Percentiles rank a stretch among this genome's conserved stretches.
phyloP scores from a whole-genome alignment of 2,329 filamentous ascomycete species.

The Verticillium nonalfalfae region DNA sequence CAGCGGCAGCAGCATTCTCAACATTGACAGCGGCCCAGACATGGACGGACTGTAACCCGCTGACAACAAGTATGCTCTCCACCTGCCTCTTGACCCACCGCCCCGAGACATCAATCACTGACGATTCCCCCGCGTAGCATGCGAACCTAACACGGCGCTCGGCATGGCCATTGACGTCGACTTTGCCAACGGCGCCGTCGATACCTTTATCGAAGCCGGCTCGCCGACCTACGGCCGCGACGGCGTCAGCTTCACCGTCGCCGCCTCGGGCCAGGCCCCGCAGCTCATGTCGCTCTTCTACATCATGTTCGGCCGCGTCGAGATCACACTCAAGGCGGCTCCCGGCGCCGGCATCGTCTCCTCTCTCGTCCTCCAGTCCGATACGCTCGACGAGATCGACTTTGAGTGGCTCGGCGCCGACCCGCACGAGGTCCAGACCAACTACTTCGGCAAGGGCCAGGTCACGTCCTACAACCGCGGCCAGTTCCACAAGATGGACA shows the following conservation, averaged over 20 bases:
- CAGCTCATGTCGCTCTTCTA: slow-evolving; percentile 89
- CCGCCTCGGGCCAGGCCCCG: slow-evolving; percentile 73
- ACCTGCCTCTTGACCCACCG: not conserved
- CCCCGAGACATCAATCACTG: not conserved
- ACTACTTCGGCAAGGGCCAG: slow-evolving; percentile 94
- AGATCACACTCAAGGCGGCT: slow-evolving; percentile 78
- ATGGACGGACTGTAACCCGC: slow-evolving; percentile 32
- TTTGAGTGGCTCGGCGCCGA: slow-evolving; percentile 90
- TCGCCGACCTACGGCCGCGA: slow-evolving; percentile 66
- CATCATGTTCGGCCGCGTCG: slow-evolving; percentile 97
- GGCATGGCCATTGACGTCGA: slow-evolving; percentile 79
- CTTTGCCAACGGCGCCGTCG: slow-evolving; percentile 71
- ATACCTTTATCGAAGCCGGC: slow-evolving; percentile 69
- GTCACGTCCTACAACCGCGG: slow-evolving; percentile 83
- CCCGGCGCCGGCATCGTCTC: slow-evolving; percentile 90
- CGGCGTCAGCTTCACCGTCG: slow-evolving; percentile 77
- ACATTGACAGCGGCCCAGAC: slow-evolving; percentile 27
- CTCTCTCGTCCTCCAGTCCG: slow-evolving; percentile 84
- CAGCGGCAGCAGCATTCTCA: slow-evolving; percentile 16
- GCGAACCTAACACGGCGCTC: slow-evolving; percentile 71
- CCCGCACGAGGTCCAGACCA: slow-evolving; percentile 76
- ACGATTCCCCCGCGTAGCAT: slow-evolving; percentile 38
- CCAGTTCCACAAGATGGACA: slow-evolving; percentile 63
- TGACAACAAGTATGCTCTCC: slow-evolving; percentile 19
- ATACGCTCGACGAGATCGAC: slow-evolving; percentile 92